Evolutionary conservation across 805 yeast species (phyloP).

Genomic region (Saccharomycopsis fodiens): DNA sequence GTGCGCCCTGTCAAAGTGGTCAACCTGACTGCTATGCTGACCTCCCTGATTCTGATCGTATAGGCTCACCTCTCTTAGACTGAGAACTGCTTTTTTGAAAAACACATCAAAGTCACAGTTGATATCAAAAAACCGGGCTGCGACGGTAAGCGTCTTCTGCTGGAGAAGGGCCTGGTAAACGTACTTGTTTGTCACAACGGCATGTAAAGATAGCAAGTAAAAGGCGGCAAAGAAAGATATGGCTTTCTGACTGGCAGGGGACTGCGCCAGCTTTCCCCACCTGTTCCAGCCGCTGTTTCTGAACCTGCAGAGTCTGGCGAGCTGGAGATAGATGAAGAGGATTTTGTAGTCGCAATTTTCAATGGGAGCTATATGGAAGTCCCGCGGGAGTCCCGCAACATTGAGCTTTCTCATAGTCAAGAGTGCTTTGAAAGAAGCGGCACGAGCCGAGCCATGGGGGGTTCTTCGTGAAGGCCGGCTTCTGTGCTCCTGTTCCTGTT

Average conservation of each 20-base stretch:
- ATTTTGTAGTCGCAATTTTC: neutral
- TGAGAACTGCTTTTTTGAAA: slow-evolving; percentile 1
- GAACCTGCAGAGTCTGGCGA: neutral
- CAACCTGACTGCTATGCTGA: too few species aligned
- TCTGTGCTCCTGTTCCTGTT: neutral
- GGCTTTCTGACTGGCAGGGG: too few species aligned
- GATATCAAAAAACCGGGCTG: neutral
- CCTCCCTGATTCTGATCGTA: neutral
- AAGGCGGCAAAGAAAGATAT: neutral
- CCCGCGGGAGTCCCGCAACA: neutral
- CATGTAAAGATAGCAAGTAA: neutral
- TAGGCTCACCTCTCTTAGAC: slow-evolving; percentile 5
- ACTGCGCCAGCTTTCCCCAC: too few species aligned
- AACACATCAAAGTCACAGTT: slow-evolving; percentile 3
- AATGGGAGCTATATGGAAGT: neutral
- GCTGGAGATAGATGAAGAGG: neutral
- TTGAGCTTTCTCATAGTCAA: neutral
- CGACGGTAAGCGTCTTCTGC: neutral
- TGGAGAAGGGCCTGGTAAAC: slow-evolving; percentile 1
- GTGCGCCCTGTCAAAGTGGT: too few species aligned
- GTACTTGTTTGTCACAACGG: neutral
- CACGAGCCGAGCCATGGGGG: neutral
- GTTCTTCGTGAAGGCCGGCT: neutral
- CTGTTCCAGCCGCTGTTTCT: neutral
- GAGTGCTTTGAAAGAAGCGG: neutral